Conservation (phyloP, 2,329 filamentous ascomycete species). For the Pleomassaria siparia region DNA sequence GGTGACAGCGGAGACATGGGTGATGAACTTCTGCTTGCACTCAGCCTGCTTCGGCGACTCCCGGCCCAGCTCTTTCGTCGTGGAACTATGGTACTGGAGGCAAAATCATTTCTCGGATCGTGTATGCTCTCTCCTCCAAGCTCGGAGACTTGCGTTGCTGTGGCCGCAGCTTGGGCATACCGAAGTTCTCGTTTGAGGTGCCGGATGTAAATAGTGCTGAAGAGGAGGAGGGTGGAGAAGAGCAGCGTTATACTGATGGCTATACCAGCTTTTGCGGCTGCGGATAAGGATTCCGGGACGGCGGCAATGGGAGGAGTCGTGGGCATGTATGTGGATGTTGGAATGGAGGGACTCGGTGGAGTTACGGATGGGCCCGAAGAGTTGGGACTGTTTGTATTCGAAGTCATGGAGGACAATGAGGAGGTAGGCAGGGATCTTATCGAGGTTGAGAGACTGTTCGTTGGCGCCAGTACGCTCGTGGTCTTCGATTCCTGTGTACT, state of each 20-base stretch:
- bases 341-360: neutral
- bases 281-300: constrained; percentile 16
- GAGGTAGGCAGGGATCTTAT: neutral
- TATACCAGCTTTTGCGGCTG: constrained; percentile 28
- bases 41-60: neutral
- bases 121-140: neutral
- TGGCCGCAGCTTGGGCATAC: constrained; percentile 19
- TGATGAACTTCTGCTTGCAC: neutral
- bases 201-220: constrained; percentile 26
- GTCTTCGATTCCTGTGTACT: neutral
- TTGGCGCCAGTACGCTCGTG: neutral
- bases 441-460: neutral
- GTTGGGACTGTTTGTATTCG: neutral
- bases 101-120: neutral
- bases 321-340: neutral
- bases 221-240: constrained; percentile 14
- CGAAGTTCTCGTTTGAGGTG: constrained; percentile 24
- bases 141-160: neutral
- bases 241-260: constrained; percentile 16
- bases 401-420: neutral
- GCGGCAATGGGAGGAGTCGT: constrained; percentile 8
- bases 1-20: constrained; percentile 11
- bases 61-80: neutral
- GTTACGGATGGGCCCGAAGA: neutral
- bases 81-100: neutral